These are phyloP conservation scores for Panicum hallii DNA, from an alignment of 202 grass and related monocot species.

Conservation along the genomic window DNA sequence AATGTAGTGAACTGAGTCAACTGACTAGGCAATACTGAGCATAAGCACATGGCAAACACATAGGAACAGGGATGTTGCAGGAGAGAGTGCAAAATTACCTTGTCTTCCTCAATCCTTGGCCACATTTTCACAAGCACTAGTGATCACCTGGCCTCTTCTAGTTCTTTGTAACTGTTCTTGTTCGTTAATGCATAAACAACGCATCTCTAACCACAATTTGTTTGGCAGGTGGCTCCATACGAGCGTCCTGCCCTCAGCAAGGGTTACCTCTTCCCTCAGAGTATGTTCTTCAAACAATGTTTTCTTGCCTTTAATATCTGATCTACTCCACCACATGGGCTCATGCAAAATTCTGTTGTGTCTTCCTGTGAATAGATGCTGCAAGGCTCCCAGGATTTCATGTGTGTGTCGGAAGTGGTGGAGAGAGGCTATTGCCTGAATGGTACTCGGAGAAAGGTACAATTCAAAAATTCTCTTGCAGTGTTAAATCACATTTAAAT, in stretches of 20 bases:
- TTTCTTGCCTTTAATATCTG: background rate
- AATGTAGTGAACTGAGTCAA: background rate
- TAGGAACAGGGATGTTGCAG: background rate
- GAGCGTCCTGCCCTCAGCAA: conserved; percentile 98
- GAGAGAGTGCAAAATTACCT: background rate
- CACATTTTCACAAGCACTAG: background rate
- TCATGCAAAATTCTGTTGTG: conserved; percentile 20
- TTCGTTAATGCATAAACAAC: background rate
- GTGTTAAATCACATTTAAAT: background rate
- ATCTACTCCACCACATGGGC: background rate
- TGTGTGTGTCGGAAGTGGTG: conserved; percentile 88
- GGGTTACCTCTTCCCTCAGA: conserved; percentile 85
- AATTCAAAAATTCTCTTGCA: background rate
- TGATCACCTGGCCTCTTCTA: background rate
- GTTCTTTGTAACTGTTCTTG: background rate
- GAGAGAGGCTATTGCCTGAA: conserved; percentile 85
- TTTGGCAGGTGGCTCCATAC: conserved; percentile 90
- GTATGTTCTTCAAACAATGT: conserved; percentile 47
- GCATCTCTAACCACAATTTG: conserved; percentile 22
- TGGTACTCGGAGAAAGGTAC: conserved; percentile 94
- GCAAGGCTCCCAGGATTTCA: conserved; percentile 98
- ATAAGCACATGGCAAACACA: background rate
- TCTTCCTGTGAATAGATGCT: conserved; percentile 59
- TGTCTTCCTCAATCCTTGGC: background rate
- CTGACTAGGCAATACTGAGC: background rate